Evolutionary conservation across 2,329 filamentous ascomycete species (phyloP).

Genomic region (Fusarium haematococcum): DNA sequence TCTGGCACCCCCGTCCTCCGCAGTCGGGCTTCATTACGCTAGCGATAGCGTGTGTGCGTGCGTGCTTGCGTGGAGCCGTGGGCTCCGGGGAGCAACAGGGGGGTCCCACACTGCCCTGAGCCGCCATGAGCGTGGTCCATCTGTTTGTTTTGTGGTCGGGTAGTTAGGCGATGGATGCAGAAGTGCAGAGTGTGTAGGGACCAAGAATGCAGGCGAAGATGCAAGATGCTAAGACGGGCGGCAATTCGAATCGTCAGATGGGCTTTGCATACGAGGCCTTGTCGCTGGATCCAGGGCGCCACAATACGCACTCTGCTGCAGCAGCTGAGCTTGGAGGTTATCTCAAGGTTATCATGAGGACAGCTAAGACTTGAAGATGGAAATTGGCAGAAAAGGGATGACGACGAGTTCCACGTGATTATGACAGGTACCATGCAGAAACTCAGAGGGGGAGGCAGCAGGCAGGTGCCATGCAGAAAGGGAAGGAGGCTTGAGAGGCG

Average conservation of each 20-base stretch:
- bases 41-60: conserved; percentile 12
- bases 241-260: conserved; percentile 4
- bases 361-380: background rate
- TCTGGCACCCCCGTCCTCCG: conserved; percentile 31
- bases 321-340: background rate
- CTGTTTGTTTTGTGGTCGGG: background rate
- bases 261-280: background rate
- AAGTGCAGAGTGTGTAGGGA: background rate
- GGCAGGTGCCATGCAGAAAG: background rate
- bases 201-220: background rate
- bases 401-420: conserved; percentile 2
- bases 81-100: conserved; percentile 24
- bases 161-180: conserved; percentile 3
- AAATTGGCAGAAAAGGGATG: background rate
- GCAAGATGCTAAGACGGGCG: conserved; percentile 1
- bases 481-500: background rate
- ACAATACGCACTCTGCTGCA: conserved; percentile 1
- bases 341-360: background rate
- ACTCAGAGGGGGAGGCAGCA: background rate
- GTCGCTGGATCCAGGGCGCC: background rate
- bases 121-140: conserved; percentile 3
- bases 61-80: conserved; percentile 22
- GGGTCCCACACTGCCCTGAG: conserved; percentile 11
- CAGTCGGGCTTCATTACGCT: conserved; percentile 18
- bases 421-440: conserved; percentile 5